Evolutionary conservation across 805 yeast genomes (phyloP), one percentile per base, ranked within the genome.

Genomic region (Candida parachauliodes): DNA sequence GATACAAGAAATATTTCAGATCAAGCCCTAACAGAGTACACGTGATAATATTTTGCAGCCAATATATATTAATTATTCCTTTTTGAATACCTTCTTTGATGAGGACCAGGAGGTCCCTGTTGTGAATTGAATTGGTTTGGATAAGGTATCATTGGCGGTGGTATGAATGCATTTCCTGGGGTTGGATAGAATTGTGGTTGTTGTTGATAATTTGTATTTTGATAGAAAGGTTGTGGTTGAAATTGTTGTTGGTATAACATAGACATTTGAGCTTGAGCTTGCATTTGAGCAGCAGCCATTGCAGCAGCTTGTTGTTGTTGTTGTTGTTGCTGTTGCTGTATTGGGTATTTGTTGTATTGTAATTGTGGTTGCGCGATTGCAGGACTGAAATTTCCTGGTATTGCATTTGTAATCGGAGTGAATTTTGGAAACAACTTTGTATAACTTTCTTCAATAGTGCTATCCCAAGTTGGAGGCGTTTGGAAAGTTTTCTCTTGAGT

Each of bases 381-480:
- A 3, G 59, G 57, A 6, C 51, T 52, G 32, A 41, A 54, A 51
- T 51, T 49, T 47, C 60, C 47, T 12, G 69, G 68, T 30, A 55
- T 58, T 14, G 57, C 57, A 34, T 60, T 52, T n/a, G n/a, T n/a
- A n/a, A n/a, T n/a, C 9, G 36, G n/a, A 15, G 35, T 17, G 18
- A 16, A 47, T 39, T 67, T 22, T 2, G 80, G 74, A 59, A 79
- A 78, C 27, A 75, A 55, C 12, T 65, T 59, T 39, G 68, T 72
- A 57, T 77, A 77, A 2, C 82, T 68, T 40, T 74, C 79, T 30
- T 77, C 83, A 17, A 73, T 58, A 2, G 79, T 77, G 33, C 72
- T 62, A 16, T 70, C 68, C 94, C 94, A 85, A 0, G 89, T 81
- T 36, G 94, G 94, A 8, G 86, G 81, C 0, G 91, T 81, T 28